Conservation (phyloP, 805 yeast species). For the Grigorovia transvaalensis region DNA sequence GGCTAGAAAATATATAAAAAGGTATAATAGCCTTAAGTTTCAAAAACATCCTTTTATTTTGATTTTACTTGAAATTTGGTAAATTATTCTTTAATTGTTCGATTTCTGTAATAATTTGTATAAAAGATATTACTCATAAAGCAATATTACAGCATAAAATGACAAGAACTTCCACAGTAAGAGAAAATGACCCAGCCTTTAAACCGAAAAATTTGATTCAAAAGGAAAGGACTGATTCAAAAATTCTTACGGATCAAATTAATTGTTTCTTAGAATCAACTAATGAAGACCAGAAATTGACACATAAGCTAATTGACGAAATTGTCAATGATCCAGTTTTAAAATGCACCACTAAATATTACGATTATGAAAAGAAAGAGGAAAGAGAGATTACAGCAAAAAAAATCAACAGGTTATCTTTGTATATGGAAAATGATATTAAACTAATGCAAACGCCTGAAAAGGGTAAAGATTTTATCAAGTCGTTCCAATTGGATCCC, state of each 20-base stretch:
- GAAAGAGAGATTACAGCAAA: slow-evolving; percentile 51
- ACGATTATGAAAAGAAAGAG: slow-evolving; percentile 45
- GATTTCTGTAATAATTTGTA: too few species aligned
- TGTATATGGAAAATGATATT: slow-evolving; percentile 43
- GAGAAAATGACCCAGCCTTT: slow-evolving; percentile 15
- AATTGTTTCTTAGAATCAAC: slow-evolving; percentile 48
- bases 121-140: too few species aligned
- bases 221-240: slow-evolving; percentile 36
- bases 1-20: not conserved
- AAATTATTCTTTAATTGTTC: not conserved
- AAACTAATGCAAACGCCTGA: slow-evolving; percentile 17
- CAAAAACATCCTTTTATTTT: not conserved
- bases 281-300: slow-evolving; percentile 34
- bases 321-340: slow-evolving; percentile 60
- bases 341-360: slow-evolving; percentile 41
- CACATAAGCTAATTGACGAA: slow-evolving; percentile 44
- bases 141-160: slow-evolving; percentile 6
- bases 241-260: slow-evolving; percentile 36
- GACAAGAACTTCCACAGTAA: slow-evolving; percentile 22
- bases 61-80: not conserved
- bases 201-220: slow-evolving; percentile 24
- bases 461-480: slow-evolving; percentile 17
- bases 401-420: slow-evolving; percentile 51
- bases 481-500: slow-evolving; percentile 16
- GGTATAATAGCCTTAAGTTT: not conserved